Conservation (phyloP, 345 rosid genomes). For the Citrus cavaleriei region DNA sequence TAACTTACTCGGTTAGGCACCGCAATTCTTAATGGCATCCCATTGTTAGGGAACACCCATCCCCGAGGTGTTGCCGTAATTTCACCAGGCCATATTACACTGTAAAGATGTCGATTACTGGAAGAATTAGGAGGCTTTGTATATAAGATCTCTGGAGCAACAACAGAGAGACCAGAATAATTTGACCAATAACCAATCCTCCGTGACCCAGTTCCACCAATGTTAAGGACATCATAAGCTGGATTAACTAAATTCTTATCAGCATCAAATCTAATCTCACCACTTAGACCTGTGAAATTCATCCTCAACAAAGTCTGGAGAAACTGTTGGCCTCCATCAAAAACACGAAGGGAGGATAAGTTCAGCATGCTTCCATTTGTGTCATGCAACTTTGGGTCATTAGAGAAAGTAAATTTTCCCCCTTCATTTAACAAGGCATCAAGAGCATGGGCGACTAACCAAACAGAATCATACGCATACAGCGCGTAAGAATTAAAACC, state of each 20-base stretch:
- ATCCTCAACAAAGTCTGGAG: slow-evolving; percentile 51
- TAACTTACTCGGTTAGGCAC: slow-evolving; percentile 79
- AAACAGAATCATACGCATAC: slow-evolving; percentile 89
- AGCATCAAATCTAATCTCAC: slow-evolving; percentile 51
- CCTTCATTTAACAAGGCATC: slow-evolving; percentile 53
- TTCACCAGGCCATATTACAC: slow-evolving; percentile 87
- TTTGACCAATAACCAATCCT: slow-evolving; percentile 95
- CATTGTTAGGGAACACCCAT: slow-evolving; percentile 91
- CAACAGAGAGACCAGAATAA: slow-evolving; percentile 62
- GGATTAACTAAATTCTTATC: slow-evolving; percentile 62
- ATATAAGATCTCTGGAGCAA: slow-evolving; percentile 59
- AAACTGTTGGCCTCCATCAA: slow-evolving; percentile 68
- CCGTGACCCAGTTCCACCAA: slow-evolving; percentile 52
- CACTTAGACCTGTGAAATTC: slow-evolving; percentile 73
- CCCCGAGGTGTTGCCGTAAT: slow-evolving; percentile 55
- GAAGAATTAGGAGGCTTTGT: slow-evolving; percentile 50
- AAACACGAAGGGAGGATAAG: slow-evolving; percentile 52
- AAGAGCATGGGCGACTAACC: slow-evolving; percentile 87
- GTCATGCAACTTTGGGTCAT: slow-evolving; percentile 47
- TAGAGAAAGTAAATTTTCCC: slow-evolving; percentile 64
- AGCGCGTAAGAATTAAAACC: slow-evolving; percentile 74
- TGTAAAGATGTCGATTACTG: slow-evolving; percentile 46
- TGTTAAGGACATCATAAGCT: slow-evolving; percentile 74
- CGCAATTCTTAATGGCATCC: slow-evolving; percentile 62
- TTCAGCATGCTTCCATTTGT: slow-evolving; percentile 46